Base-by-base conservation (phyloP, 176 grass and related monocot species). In the Rhynchospora pubera region DNA sequence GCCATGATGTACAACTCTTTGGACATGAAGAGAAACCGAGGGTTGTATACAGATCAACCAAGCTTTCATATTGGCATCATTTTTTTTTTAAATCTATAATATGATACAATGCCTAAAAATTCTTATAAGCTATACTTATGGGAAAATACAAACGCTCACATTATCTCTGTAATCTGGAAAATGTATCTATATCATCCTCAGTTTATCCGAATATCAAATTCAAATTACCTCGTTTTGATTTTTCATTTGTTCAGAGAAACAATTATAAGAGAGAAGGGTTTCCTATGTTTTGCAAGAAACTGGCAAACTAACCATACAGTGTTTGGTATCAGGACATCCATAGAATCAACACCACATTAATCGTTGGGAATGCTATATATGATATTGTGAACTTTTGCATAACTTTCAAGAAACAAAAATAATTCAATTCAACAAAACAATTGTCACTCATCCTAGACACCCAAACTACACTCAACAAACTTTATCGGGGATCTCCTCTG, bases 401-500 rank as follows among this genome's bases (percentile, higher is more conserved):
- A 26, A 26, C 42, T 75, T 75, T 24, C 7, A 21, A 39, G 52
- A 15, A 52, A 53, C 14, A 75, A 52, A 24, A 26, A 30, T 7
- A 75, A 75, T 75, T n/a, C n/a, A 7, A 53, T 28, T 52, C 28
- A 75, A 53, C 6, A 75, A 75, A 28, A 75, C 71, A 75, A 75
- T 28, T 30, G 21, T 52, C 51, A 26, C 22, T 15, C 34, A 39
- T 14, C 22, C 71, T 75, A 75, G 46, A 65, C 42, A 52, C 34
- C 12, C 11, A 1, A 23, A 24, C 79, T 81, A 81, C 34, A 23
- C 58, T 65, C 79, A 47, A 59, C 79, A 81, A 50, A 81, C 61
- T 63, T 47, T 30, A 32, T 81, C 59, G 0, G 60, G 79, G 51
- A 45, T 81, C 30, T 85, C 69, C 19, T 65, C 30, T 18, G 90